phyloP scores from a whole-genome alignment of 225 moss, liverwort and hornwort species.

The Climacium dendroides region DNA sequence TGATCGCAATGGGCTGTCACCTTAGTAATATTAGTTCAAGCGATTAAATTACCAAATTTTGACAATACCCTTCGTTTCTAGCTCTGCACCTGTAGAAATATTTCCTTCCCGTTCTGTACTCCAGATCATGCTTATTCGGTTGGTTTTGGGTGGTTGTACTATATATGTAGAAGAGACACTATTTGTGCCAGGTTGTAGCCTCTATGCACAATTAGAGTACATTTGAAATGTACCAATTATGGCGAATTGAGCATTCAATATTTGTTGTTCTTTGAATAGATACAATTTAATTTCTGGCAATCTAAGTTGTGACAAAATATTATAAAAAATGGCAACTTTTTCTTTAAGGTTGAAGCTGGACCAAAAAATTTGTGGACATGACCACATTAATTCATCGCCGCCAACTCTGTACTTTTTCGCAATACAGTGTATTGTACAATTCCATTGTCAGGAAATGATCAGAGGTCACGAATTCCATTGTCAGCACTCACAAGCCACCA shows the following conservation, averaged over 20 bases:
- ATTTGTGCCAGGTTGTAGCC: not conserved
- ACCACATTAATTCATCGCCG: constrained; percentile 2
- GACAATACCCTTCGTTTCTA: too few relatives aligned
- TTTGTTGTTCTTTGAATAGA: not conserved
- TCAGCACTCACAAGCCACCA: too few relatives aligned
- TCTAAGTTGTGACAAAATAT: not conserved
- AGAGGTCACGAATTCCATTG: not conserved
- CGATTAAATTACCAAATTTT: too few relatives aligned
- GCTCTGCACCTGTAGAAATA: too few relatives aligned
- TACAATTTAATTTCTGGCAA: not conserved
- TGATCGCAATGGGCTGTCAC: too few relatives aligned
- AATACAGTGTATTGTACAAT: not conserved
- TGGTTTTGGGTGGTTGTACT: too few relatives aligned
- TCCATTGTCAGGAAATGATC: not conserved
- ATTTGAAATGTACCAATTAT: not conserved
- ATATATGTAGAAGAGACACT: too few relatives aligned
- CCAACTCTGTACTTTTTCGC: not conserved
- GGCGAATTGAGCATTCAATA: not conserved
- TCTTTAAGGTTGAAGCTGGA: not conserved
- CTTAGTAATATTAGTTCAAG: too few relatives aligned
- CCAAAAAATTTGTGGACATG: not conserved
- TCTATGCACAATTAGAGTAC: not conserved
- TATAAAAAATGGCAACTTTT: not conserved
- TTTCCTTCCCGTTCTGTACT: too few relatives aligned
- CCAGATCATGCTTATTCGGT: too few relatives aligned